Evolutionary conservation across 352 stramenopile species (phyloP), one percentile per base, ranked within the genome.

Genomic region (Aphanomyces invadans): DNA sequence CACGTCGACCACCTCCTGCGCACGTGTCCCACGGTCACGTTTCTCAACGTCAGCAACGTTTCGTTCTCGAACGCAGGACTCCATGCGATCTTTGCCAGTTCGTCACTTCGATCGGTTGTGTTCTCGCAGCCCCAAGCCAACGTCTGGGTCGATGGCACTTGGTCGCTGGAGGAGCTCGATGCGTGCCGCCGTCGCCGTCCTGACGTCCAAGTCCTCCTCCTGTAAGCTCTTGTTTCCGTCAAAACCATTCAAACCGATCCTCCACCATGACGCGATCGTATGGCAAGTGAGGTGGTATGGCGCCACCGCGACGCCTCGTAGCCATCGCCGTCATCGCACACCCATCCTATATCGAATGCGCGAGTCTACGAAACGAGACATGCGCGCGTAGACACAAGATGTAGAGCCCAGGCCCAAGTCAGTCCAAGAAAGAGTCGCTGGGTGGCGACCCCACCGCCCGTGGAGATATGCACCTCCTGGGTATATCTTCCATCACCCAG

Each of bases 101-200:
- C 21, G 25, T 29, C 49, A 9, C 49, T 57, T 29, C 25, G 29
- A 17, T 38, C 17, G 15, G 19, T 57, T 26, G 49, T 57, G 21
- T 26, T 57, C 4, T 57, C 49, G 11, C 49, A 57, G 25, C 21
- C 49, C 49, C 49, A 57, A 38, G 25, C 49, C 25, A 57, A 57
- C 29, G 49, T 57, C 11, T 57, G 49, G 49, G 49, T 57, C 25
- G 49, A 57, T 38, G 49, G 49, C 17, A 57, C 49, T 9, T 57
- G 49, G 49, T 39, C 49, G 5, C 4, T 32, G 4, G 49, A 7
- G 11, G 11, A 33, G 19, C n/a, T 57, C 9, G 12, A 32, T 17
- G 29, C 29, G 49, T 57, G 49, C 19, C 21, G 29, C 25, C 19
- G 0, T 1, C 49, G 49, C 29, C 49, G 49, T 15, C 49, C 49